These are phyloP conservation scores for Penicillium oxalicum DNA, from an alignment of 2,329 filamentous ascomycete species.

Conservation along the genomic window DNA sequence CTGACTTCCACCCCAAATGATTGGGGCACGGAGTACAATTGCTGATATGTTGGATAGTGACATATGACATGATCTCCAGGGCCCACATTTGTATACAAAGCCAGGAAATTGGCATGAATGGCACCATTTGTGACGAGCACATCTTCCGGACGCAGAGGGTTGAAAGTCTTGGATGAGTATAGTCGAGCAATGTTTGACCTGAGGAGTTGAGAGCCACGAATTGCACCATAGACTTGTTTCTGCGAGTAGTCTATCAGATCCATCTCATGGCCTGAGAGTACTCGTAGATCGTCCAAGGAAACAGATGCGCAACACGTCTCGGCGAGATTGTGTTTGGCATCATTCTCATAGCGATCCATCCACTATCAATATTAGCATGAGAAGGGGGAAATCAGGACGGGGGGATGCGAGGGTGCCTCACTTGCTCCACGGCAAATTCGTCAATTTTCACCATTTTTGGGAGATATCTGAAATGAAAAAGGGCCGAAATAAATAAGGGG, in stretches of 20 bases:
- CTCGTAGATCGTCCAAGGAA: constrained; percentile 61
- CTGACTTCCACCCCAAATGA: constrained; percentile 71
- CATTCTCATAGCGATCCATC: constrained; percentile 51
- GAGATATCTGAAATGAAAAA: neutral
- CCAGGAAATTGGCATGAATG: constrained; percentile 78
- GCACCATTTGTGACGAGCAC: constrained; percentile 74
- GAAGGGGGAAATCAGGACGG: neutral
- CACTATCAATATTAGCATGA: constrained; percentile 37
- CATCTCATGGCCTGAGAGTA: constrained; percentile 46
- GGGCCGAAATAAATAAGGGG: neutral
- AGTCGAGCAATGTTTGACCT: constrained; percentile 27
- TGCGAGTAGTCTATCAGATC: constrained; percentile 20
- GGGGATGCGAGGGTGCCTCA: neutral
- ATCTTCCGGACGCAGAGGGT: constrained; percentile 49
- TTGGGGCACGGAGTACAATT: constrained; percentile 69
- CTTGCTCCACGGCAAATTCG: constrained; percentile 18
- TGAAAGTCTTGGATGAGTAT: constrained; percentile 42
- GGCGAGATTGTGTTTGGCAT: constrained; percentile 61
- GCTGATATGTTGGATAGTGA: constrained; percentile 81
- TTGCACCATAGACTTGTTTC: constrained; percentile 25
- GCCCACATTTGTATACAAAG: constrained; percentile 65
- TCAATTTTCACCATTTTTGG: constrained; percentile 16
- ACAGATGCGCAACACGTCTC: constrained; percentile 74
- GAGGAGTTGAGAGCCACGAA: constrained; percentile 20
- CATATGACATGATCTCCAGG: constrained; percentile 78